These are phyloP conservation scores for Heliamphora pulchella DNA, from an alignment of 179 eudicot species.

Conservation along the genomic window DNA sequence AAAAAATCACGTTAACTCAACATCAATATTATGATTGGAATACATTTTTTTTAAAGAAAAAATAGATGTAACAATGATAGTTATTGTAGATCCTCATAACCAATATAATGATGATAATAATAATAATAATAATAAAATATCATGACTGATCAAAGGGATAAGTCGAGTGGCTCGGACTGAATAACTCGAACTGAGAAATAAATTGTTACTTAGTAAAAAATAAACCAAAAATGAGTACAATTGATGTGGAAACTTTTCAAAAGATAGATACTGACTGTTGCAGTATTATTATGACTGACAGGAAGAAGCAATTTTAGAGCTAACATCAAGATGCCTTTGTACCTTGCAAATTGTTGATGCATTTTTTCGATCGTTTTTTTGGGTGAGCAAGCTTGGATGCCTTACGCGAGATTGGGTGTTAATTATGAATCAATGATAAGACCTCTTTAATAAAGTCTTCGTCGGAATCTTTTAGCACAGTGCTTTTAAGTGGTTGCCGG, in stretches of 20 bases:
- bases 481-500: background rate
- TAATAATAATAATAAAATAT: too few relatives aligned
- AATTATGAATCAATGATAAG: background rate
- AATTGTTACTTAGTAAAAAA: background rate
- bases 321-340: background rate
- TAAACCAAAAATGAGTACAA: background rate
- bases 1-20: too few relatives aligned
- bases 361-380: background rate
- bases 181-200: too few relatives aligned
- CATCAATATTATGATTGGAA: too few relatives aligned
- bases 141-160: too few relatives aligned
- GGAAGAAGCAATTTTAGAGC: slow-evolving; percentile 1
- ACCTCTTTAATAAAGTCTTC: slow-evolving; percentile 1
- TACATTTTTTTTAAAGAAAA: too few relatives aligned
- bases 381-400: background rate
- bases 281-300: background rate
- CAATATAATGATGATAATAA: too few relatives aligned
- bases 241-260: background rate
- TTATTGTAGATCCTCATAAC: too few relatives aligned
- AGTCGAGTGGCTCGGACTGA: too few relatives aligned
- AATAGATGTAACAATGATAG: too few relatives aligned
- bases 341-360: background rate
- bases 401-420: background rate
- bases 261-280: background rate
- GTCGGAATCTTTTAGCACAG: background rate